Conservation (phyloP, 495 filamentous ascomycete genomes). For the Talaromyces stipitatus region DNA sequence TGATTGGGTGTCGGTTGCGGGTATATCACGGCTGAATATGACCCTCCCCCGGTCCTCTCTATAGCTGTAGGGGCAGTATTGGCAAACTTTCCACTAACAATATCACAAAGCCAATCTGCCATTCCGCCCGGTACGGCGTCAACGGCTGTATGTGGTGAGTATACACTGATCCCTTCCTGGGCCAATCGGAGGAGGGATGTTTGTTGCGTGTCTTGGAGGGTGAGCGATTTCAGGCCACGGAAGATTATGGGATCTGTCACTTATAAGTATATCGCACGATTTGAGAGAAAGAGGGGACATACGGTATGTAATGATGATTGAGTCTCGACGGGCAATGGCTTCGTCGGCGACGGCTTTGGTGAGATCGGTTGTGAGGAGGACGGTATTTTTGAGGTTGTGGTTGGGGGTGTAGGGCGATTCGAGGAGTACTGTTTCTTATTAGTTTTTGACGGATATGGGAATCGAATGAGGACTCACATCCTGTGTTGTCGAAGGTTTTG, state of each 20-base stretch:
- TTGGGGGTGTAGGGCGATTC: constrained; percentile 62
- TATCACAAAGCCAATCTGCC: constrained; percentile 92
- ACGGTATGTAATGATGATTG: constrained; percentile 86
- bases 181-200: constrained; percentile 71
- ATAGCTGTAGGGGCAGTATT: neutral
- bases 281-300: constrained; percentile 17
- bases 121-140: constrained; percentile 83
- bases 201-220: constrained; percentile 78
- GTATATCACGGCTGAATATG: constrained; percentile 37
- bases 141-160: constrained; percentile 89
- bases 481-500: constrained; percentile 89
- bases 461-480: constrained; percentile 45
- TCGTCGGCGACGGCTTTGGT: constrained; percentile 87
- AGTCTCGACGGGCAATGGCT: constrained; percentile 68
- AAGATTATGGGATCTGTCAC: constrained; percentile 91
- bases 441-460: neutral
- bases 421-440: constrained; percentile 51
- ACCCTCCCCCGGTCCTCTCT: neutral
- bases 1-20: constrained; percentile 23
- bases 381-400: constrained; percentile 56
- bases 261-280: neutral
- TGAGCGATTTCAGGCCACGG: constrained; percentile 79
- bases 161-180: constrained; percentile 88
- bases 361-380: constrained; percentile 87
- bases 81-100: constrained; percentile 45